Evolutionary conservation across 106 monocot genomes (phyloP).

Genomic region (Apostasia shenzhenica): DNA sequence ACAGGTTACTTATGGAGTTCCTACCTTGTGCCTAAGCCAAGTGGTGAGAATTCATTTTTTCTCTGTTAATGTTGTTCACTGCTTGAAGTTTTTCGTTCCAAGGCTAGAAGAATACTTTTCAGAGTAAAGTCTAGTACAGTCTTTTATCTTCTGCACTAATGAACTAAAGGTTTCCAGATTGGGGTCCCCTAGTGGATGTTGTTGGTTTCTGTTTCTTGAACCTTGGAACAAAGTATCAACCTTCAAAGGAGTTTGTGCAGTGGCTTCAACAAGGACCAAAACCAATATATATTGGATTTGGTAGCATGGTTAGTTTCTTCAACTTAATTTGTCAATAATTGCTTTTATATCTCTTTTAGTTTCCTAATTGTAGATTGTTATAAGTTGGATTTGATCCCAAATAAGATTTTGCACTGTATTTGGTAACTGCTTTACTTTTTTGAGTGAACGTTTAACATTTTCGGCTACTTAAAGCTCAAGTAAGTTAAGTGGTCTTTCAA

Average conservation of each 20-base stretch:
- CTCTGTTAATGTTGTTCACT: neutral
- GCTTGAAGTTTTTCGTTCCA: neutral
- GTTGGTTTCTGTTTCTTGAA: conserved; percentile 94
- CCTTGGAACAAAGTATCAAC: conserved; percentile 69
- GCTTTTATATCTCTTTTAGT: too few relatives aligned
- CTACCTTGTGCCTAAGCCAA: conserved; percentile 84
- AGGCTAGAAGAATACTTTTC: neutral
- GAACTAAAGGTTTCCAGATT: conserved; percentile 44
- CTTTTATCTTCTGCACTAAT: neutral
- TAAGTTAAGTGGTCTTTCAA: too few relatives aligned
- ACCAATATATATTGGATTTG: conserved; percentile 95
- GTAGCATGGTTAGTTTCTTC: conserved; percentile 70
- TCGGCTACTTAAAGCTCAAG: too few relatives aligned
- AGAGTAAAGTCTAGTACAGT: too few relatives aligned
- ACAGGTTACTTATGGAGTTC: conserved; percentile 97
- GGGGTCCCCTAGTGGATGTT: conserved; percentile 88
- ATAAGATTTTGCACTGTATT: too few relatives aligned
- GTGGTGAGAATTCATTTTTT: conserved; percentile 29
- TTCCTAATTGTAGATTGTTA: too few relatives aligned
- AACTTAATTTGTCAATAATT: too few relatives aligned
- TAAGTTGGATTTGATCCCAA: too few relatives aligned
- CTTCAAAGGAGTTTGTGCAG: conserved; percentile 41
- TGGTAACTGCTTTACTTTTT: too few relatives aligned
- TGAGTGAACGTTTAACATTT: too few relatives aligned
- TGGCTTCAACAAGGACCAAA: conserved; percentile 74